These are phyloP conservation scores for Epithele typhae DNA, from an alignment of 768 basidiomycete genomes.

Conservation along the genomic window DNA sequence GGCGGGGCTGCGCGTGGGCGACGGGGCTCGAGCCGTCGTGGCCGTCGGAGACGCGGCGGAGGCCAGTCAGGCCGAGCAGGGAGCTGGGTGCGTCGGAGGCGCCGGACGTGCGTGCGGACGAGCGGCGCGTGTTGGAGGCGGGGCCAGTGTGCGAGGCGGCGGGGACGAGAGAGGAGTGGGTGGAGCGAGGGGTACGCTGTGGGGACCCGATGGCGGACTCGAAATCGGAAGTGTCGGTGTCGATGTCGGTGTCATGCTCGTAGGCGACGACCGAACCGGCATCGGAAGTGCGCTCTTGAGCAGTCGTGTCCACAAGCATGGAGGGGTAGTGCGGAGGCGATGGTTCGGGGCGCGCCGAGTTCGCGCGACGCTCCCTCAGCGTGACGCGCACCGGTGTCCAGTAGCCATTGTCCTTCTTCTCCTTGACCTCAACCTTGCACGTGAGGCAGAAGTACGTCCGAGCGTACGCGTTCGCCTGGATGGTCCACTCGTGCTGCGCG, in stretches of 20 bases:
- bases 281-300: neutral
- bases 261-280: neutral
- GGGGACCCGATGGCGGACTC: slow-evolving; percentile 1
- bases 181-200: neutral
- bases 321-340: neutral
- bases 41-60: slow-evolving; percentile 1
- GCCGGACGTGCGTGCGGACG: slow-evolving; percentile 5
- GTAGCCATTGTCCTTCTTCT: slow-evolving; percentile 10
- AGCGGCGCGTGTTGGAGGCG: neutral
- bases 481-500: slow-evolving; percentile 6
- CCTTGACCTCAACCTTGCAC: slow-evolving; percentile 2
- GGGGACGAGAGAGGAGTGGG: neutral
- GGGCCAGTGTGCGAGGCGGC: neutral
- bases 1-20: neutral
- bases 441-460: slow-evolving; percentile 8
- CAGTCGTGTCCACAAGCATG: neutral
- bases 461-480: neutral
- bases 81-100: slow-evolving; percentile 4
- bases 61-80: neutral
- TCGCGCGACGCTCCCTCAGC: neutral
- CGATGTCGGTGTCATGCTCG: neutral
- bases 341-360: neutral
- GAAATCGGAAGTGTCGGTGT: neutral
- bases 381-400: slow-evolving; percentile 1
- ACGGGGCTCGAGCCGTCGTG: neutral